Percentiles rank a stretch among this genome's conserved stretches.
Conservation (phyloP, 352 stramenopile genomes). For the Globisporangium rhizosaccharum region DNA sequence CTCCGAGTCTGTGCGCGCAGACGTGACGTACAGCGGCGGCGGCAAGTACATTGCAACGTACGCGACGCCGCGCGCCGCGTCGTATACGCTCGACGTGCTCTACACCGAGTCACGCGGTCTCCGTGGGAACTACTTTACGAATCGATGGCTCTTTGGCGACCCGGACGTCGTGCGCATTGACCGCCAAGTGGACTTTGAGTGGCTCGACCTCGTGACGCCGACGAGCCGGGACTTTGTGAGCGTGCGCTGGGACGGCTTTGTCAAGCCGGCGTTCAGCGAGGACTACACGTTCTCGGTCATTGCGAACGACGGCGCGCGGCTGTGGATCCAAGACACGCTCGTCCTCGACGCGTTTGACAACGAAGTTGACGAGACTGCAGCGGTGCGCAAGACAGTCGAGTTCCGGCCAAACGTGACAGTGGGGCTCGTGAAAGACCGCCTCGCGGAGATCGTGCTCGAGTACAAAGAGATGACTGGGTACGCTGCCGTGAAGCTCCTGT, state of each 20-base stretch:
- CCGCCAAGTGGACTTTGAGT: slow-evolving; percentile 88
- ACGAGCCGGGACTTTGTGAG: slow-evolving; percentile 93
- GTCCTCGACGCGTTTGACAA: slow-evolving; percentile 56
- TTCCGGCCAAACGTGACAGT: slow-evolving; percentile 32
- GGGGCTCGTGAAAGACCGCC: slow-evolving; percentile 67
- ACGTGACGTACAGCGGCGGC: slow-evolving; percentile 47
- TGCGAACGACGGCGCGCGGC: slow-evolving; percentile 86
- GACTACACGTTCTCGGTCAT: slow-evolving; percentile 82
- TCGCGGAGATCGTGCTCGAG: slow-evolving; percentile 89
- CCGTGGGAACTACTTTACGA: slow-evolving; percentile 93
- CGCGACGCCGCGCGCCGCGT: slow-evolving; percentile 71
- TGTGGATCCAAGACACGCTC: slow-evolving; percentile 69
- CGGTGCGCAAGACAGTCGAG: slow-evolving; percentile 8
- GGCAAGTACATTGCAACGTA: slow-evolving; percentile 90
- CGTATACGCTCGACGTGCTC: slow-evolving; percentile 85
- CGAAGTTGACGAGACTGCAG: slow-evolving; percentile 25
- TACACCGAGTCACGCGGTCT: slow-evolving; percentile 80
- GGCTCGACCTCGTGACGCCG: slow-evolving; percentile 86
- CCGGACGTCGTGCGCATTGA: slow-evolving; percentile 87
- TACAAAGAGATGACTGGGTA: slow-evolving; percentile 90
- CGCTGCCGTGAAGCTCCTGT: slow-evolving; percentile 82
- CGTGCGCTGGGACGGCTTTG: slow-evolving; percentile 90
- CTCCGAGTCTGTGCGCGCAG: slow-evolving; percentile 41
- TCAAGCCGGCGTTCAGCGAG: slow-evolving; percentile 90
- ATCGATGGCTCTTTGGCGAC: slow-evolving; percentile 90